phyloP scores from a whole-genome alignment of 352 stramenopile species.

The Phytophthora hibernalis region DNA sequence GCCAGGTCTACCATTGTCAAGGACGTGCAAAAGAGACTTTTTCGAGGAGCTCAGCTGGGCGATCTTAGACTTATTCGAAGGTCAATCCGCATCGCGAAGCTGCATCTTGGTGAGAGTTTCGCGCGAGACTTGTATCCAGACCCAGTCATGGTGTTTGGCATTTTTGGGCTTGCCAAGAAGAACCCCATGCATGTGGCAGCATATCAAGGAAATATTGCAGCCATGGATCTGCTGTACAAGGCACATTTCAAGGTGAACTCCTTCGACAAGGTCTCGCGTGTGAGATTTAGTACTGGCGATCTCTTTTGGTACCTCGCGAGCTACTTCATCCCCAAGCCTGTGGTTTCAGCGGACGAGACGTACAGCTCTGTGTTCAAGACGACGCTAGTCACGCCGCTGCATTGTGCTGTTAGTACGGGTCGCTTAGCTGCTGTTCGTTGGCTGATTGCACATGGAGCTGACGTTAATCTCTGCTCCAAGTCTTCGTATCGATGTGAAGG shows the following conservation, averaged over 20 bases:
- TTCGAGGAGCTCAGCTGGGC: conserved; percentile 72
- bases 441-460: conserved; percentile 72
- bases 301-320: conserved; percentile 86
- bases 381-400: conserved; percentile 75
- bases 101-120: conserved; percentile 61
- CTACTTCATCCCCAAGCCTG: conserved; percentile 74
- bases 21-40: conserved; percentile 76
- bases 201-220: conserved; percentile 80
- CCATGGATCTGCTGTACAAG: conserved; percentile 68
- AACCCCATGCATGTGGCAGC: conserved; percentile 88
- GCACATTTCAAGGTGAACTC: conserved; percentile 70
- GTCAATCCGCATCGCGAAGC: conserved; percentile 61
- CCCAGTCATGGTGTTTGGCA: conserved; percentile 65
- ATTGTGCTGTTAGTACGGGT: conserved; percentile 83
- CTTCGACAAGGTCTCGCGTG: conserved; percentile 83
- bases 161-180: conserved; percentile 83
- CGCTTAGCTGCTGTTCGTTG: conserved; percentile 75
- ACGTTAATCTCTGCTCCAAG: conserved; percentile 81
- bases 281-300: conserved; percentile 80
- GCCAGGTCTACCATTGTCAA: conserved; percentile 46
- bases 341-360: conserved; percentile 69
- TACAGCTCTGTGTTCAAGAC: conserved; percentile 75
- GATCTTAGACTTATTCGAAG: conserved; percentile 67
- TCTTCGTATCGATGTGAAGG: conserved; percentile 76
- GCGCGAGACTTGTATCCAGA: conserved; percentile 73